These are phyloP conservation scores for Claviceps lovelessii DNA, from an alignment of 2,329 filamentous ascomycete genomes.

Conservation along the genomic window DNA sequence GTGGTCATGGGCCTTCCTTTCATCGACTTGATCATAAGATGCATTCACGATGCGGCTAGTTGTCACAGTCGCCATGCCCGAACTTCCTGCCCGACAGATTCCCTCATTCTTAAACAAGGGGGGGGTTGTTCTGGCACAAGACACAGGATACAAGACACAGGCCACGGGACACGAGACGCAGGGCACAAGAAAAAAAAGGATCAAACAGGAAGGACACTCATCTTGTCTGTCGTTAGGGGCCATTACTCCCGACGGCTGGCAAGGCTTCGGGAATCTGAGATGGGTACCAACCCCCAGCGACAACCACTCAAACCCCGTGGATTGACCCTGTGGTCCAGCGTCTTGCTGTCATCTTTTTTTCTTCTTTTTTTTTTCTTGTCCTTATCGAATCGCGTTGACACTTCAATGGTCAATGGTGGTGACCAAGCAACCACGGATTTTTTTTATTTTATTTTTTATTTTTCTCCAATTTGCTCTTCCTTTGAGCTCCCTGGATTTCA, in stretches of 20 bases:
- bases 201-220: not conserved
- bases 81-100: not conserved
- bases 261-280: not conserved
- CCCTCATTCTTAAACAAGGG: not conserved
- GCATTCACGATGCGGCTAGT: not conserved
- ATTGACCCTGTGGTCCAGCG: slow-evolving; percentile 15
- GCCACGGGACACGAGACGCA: not conserved
- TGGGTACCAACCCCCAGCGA: not conserved
- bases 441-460: not conserved
- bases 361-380: no score
- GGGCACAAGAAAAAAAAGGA: not conserved
- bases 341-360: slow-evolving; percentile 7
- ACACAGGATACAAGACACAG: not conserved
- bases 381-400: not conserved
- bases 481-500: not conserved
- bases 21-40: not conserved
- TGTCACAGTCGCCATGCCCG: not conserved
- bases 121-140: not conserved
- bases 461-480: not conserved
- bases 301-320: slow-evolving; percentile 19
- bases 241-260: not conserved
- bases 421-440: not conserved
- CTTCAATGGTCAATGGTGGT: not conserved
- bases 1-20: no score
- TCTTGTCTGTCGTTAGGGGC: not conserved